A percentile compares a stretch with the other conserved stretches of the same genome.
Evolutionary conservation across 257 asterid genomes (phyloP).

Genomic region (Coffea eugenioides): DNA sequence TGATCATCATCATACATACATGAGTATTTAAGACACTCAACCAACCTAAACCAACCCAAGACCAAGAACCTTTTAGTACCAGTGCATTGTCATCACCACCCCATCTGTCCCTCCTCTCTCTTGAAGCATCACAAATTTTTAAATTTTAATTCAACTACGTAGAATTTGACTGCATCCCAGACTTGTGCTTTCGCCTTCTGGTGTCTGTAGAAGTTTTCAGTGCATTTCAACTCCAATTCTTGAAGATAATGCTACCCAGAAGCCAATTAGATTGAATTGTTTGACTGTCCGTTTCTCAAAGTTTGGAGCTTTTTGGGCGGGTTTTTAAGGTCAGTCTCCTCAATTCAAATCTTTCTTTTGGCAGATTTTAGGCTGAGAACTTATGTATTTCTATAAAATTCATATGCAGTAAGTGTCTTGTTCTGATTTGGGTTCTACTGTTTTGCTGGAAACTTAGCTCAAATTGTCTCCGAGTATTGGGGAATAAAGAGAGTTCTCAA

Average conservation of each 20-base stretch:
- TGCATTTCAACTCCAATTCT: constrained; percentile 22
- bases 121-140: not conserved
- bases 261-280: constrained; percentile 26
- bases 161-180: constrained; percentile 18
- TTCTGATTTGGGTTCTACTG: constrained; percentile 11
- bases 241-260: constrained; percentile 22
- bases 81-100: not conserved
- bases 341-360: constrained; percentile 4
- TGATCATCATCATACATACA: not conserved
- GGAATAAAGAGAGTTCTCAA: not conserved
- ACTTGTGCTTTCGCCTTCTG: constrained; percentile 32
- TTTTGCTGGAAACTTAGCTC: constrained; percentile 6
- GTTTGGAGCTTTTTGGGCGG: constrained; percentile 29
- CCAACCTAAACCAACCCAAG: constrained; percentile 63
- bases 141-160: not conserved
- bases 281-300: constrained; percentile 10
- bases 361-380: not conserved
- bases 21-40: constrained; percentile 47
- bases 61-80: constrained; percentile 7
- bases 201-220: constrained; percentile 9
- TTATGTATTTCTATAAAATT: constrained; percentile 5
- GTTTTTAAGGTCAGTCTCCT: constrained; percentile 33
- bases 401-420: not conserved
- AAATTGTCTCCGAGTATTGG: not conserved
- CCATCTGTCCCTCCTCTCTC: not conserved